Evolutionary conservation across 805 yeast genomes (phyloP).

Genomic region (Kregervanrija pseudodelftensis): DNA sequence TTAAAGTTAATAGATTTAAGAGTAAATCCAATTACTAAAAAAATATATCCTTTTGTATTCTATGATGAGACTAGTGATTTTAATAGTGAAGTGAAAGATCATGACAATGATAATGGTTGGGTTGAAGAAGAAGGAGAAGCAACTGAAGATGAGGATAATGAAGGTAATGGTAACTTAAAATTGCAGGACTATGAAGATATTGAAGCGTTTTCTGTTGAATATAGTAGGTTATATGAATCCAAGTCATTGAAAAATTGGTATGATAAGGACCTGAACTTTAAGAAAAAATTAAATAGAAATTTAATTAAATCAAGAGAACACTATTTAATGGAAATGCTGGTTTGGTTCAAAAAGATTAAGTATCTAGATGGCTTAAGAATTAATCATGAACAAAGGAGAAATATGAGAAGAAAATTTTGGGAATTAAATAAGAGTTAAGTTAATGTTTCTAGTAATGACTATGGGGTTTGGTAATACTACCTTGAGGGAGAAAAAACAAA

Average conservation of each 20-base stretch:
- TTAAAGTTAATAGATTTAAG: slow-evolving; percentile 39
- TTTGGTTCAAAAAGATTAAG: slow-evolving; percentile 22
- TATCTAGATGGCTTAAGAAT: slow-evolving; percentile 20
- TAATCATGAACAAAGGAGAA: neutral
- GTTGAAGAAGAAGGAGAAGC: slow-evolving; percentile 4
- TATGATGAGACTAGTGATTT: slow-evolving; percentile 31
- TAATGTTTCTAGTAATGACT: no score
- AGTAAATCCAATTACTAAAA: slow-evolving; percentile 40
- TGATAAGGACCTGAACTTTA: slow-evolving; percentile 26
- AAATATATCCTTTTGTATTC: slow-evolving; percentile 47
- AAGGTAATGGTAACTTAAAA: slow-evolving; percentile 30
- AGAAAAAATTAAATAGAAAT: slow-evolving; percentile 1
- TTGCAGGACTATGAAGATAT: slow-evolving; percentile 44
- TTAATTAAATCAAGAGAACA: slow-evolving; percentile 1
- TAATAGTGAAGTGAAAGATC: neutral
- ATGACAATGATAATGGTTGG: slow-evolving; percentile 5
- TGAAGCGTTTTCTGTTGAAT: slow-evolving; percentile 43
- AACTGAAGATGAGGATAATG: neutral
- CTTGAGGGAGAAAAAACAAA: no score
- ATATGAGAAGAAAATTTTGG: no score
- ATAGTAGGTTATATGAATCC: slow-evolving; percentile 31
- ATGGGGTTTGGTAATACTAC: no score
- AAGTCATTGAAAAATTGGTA: slow-evolving; percentile 33
- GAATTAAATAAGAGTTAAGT: no score
- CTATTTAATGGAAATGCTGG: slow-evolving; percentile 17